Percentiles rank a stretch among this genome's conserved stretches.
These are phyloP conservation scores for Diaporthe sp. DNA, from an alignment of 2,329 filamentous ascomycete genomes.

Conservation along the genomic window DNA sequence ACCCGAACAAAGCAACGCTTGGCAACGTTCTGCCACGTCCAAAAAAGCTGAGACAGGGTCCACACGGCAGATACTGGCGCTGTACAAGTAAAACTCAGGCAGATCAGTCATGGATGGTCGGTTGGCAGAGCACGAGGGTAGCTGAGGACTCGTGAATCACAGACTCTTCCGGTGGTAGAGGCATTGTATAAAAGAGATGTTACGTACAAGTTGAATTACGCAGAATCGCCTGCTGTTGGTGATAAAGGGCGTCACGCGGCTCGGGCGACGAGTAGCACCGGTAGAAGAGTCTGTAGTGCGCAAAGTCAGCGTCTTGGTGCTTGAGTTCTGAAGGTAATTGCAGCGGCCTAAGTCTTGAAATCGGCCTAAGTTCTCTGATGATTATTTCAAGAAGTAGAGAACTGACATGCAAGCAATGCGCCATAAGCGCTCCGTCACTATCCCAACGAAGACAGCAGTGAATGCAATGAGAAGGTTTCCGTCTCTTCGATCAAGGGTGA, in stretches of 20 bases:
- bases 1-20: background rate
- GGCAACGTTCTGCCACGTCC: slow-evolving; percentile 7
- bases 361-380: background rate
- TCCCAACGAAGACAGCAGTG: slow-evolving; percentile 49
- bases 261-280: slow-evolving; percentile 37
- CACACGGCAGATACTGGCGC: background rate
- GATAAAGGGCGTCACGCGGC: slow-evolving; percentile 44
- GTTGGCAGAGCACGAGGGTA: too few relatives aligned
- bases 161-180: too few relatives aligned
- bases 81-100: background rate
- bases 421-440: slow-evolving; percentile 45
- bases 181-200: too few relatives aligned
- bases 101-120: background rate
- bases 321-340: background rate
- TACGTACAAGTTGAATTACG: slow-evolving; percentile 2
- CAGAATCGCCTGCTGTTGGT: slow-evolving; percentile 43
- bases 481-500: slow-evolving; percentile 47
- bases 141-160: too few relatives aligned
- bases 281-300: slow-evolving; percentile 39
- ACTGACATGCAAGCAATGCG: slow-evolving; percentile 37
- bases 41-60: background rate
- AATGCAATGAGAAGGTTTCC: slow-evolving; percentile 51
- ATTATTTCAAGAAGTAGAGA: background rate
- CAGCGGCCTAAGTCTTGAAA: background rate
- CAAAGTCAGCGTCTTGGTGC: background rate